Evolutionary conservation across 768 basidiomycete species (phyloP), one percentile per base, ranked within the genome.

Genomic region (Agaricus blazei): DNA sequence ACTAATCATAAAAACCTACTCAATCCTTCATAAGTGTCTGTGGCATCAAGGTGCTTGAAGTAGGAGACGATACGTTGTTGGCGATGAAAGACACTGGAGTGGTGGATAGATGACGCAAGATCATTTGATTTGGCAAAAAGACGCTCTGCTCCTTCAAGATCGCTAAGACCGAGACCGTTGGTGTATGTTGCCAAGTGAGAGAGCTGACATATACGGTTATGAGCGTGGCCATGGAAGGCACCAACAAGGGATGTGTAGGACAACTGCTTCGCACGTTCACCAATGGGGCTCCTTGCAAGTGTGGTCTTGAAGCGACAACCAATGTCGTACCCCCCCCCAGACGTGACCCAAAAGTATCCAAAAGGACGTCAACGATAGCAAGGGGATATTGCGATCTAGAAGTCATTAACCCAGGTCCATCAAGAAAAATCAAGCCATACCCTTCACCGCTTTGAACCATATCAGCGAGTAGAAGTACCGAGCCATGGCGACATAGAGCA

Each of bases 301-400:
- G 65, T 69, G 15, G 40, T 58, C 26, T 54, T 41, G 48, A 68
- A 67, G 27, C 52, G 54, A 51, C 70, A 72, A 2, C 65, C 63
- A 24, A 70, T 70, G 43, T 72, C 67, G 43, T 65, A 70, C 1
- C 69, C 69, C 3, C 61, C 59, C 59, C 58, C 9, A 67, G 46
- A 24, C 52, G 27, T 4, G 29, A 9, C 11, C 65, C 63, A 51
- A 65, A 63, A 3, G 55, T 56, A 8, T 66, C 52, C 9, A 65
- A 58, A 9, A 68, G 54, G 27, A 48, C 37, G 12, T 62, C 58
- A 12, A 62, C 47, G 5, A 63, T 55, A 8, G 69, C 67, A 6
- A 70, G 54, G 0, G 62, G 59, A 51, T 69, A 69, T 45, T 68
- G 68, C 2, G 65, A n/a, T n/a, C n/a, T n/a, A n/a, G n/a, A n/a